These are phyloP conservation scores for Lagenidium giganteum DNA, from an alignment of 352 stramenopile species.

Conservation along the genomic window DNA sequence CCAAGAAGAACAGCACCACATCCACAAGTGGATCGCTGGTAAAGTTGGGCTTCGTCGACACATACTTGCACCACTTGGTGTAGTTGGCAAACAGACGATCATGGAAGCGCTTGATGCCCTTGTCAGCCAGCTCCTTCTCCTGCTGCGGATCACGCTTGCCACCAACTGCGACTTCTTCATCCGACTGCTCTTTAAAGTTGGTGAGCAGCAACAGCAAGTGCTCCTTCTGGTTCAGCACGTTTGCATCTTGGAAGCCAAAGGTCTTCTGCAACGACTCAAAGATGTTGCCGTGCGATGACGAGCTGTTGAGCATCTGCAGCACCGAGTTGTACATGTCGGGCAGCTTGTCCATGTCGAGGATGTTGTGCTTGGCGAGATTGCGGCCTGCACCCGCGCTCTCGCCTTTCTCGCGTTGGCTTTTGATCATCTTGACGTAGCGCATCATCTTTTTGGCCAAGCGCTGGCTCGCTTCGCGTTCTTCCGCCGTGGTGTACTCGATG, in stretches of 20 bases:
- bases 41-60: slow-evolving; percentile 76
- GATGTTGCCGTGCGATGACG: slow-evolving; percentile 53
- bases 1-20: slow-evolving; percentile 78
- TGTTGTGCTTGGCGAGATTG: slow-evolving; percentile 58
- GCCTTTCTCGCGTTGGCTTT: slow-evolving; percentile 64
- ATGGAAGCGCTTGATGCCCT: slow-evolving; percentile 76
- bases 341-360: slow-evolving; percentile 62
- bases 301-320: slow-evolving; percentile 44
- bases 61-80: slow-evolving; percentile 86
- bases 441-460: slow-evolving; percentile 83
- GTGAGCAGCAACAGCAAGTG: slow-evolving; percentile 76
- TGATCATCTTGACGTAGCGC: slow-evolving; percentile 86
- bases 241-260: slow-evolving; percentile 94
- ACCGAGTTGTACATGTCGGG: slow-evolving; percentile 63
- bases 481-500: slow-evolving; percentile 67
- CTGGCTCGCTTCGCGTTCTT: slow-evolving; percentile 67
- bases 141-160: slow-evolving; percentile 57
- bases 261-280: slow-evolving; percentile 93
- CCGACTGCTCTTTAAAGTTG: slow-evolving; percentile 75
- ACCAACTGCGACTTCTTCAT: slow-evolving; percentile 31
- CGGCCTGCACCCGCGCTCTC: slow-evolving; percentile 18
- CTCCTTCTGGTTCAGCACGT: slow-evolving; percentile 73
- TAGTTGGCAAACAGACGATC: slow-evolving; percentile 80
- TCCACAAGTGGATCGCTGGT: slow-evolving; percentile 74
- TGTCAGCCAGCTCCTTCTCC: slow-evolving; percentile 66